Percentiles rank a stretch among this genome's conserved stretches.
Evolutionary conservation across 2,329 filamentous ascomycete species (phyloP).

Genomic region (Colletotrichum sp.): DNA sequence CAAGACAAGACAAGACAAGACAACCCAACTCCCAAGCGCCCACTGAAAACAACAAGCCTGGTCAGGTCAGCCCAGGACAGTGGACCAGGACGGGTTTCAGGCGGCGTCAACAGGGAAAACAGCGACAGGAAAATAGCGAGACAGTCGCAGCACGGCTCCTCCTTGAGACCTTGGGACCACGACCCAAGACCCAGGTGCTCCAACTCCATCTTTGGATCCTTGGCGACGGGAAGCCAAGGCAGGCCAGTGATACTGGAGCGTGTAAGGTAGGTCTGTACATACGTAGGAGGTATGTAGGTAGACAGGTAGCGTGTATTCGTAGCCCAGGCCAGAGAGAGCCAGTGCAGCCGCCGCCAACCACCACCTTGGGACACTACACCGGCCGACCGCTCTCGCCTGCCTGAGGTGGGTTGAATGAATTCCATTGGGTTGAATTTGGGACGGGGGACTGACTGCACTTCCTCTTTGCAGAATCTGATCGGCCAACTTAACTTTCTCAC

Average conservation of each 20-base stretch:
- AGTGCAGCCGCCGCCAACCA: constrained; percentile 9
- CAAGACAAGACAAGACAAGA: neutral
- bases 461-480: constrained; percentile 15
- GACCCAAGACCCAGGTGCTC: neutral
- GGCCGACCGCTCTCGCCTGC: neutral
- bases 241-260: neutral
- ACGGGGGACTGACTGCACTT: neutral
- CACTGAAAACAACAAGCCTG: neutral
- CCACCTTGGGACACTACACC: constrained; percentile 3
- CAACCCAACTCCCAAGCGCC: neutral
- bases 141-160: constrained; percentile 1
- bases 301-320: neutral
- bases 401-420: neutral
- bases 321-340: neutral
- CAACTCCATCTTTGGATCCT: constrained; percentile 19
- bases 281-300: neutral
- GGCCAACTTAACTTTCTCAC: constrained; percentile 13
- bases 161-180: neutral
- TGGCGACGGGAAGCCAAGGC: constrained; percentile 5
- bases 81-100: constrained; percentile 19
- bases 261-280: neutral
- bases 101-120: constrained; percentile 15
- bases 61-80: constrained; percentile 11
- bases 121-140: neutral
- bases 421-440: constrained; percentile 1